Conservation (phyloP, 164 flowering plant genomes). For the Magnolia kwangsiensis region DNA sequence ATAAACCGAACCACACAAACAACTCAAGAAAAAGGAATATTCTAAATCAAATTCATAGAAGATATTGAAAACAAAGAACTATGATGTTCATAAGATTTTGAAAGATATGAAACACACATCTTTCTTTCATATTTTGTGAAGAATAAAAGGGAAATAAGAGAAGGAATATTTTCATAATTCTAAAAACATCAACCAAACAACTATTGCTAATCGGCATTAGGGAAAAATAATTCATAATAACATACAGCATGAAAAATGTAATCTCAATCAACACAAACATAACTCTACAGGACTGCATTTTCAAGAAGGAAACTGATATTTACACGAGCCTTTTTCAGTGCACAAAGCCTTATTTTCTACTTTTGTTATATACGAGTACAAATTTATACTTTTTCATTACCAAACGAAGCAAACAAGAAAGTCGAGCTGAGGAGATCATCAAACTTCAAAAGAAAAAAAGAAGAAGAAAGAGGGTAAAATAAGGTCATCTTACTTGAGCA, state of each 20-base stretch:
- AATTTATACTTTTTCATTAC: neutral
- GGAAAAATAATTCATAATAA: neutral
- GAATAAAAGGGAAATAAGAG: neutral
- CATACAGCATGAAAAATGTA: neutral
- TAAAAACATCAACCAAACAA: neutral
- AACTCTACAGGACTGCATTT: too few species aligned
- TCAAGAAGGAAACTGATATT: too few species aligned
- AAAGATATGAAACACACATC: neutral
- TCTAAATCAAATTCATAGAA: neutral
- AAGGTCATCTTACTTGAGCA: constrained; percentile 58
- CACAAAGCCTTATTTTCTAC: too few species aligned
- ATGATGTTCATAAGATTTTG: neutral
- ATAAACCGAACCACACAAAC: neutral
- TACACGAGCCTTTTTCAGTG: too few species aligned
- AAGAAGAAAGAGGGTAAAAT: too few species aligned
- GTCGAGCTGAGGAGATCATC: neutral
- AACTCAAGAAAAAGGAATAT: neutral
- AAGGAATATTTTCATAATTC: neutral
- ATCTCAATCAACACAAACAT: neutral
- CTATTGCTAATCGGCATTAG: neutral
- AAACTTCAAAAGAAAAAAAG: neutral
- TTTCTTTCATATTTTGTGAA: neutral
- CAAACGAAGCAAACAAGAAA: neutral
- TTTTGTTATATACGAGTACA: neutral
- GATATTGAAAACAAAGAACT: neutral